Evolutionary conservation across 768 basidiomycete species (phyloP), one percentile per base, ranked within the genome.

Genomic region (Mycena vulgaris): DNA sequence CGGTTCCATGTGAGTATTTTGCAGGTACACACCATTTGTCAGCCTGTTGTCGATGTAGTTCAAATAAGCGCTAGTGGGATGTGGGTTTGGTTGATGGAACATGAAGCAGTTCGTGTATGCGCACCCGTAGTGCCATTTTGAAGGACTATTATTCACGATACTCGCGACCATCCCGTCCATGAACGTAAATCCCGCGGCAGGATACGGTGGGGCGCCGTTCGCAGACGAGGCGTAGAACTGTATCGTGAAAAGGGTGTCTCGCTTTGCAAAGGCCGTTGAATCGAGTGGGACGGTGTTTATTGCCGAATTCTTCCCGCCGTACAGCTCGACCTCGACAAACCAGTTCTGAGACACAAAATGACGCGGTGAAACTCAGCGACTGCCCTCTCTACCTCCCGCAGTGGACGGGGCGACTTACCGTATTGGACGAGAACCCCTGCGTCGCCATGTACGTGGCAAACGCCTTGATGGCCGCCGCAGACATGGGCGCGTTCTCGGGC

Each of bases 401-500:
- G 19, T 21, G 5, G n/a, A 45, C 21, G 42, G 31, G 5, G 33
- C n/a, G n/a, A 37, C 64, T 27, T 30, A 70, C 63, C 37, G 82
- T 80, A 23, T 80, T 70, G 0, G 84, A 75, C 3, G 74, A 71
- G 49, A 81, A 83, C 5, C 84, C 85, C 63, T 85, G 74, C 25
- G 78, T 83, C 0, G 82, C 80, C 52, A 87, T 76, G 52, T 83
- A 83, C 3, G 76, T 71, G 73, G 83, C 81, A 60, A 85, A 85
- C 2, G 81, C 79, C n/a, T 70, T 72, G 25, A 81, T 71, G 6
- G 86, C 81, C 16, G 76, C 63, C 2, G 68, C 64, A 0, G 78
- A 74, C 67, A 85, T 79, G 0, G 81, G 82, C 9, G 78, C 69
- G 5, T 67, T 70, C 27, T 79, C 70, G 5, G 84, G 84, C 0